Evolutionary conservation across 1,284 basidiomycete species (phyloP).

Genomic region (Rhodotorula mucilaginosa): DNA sequence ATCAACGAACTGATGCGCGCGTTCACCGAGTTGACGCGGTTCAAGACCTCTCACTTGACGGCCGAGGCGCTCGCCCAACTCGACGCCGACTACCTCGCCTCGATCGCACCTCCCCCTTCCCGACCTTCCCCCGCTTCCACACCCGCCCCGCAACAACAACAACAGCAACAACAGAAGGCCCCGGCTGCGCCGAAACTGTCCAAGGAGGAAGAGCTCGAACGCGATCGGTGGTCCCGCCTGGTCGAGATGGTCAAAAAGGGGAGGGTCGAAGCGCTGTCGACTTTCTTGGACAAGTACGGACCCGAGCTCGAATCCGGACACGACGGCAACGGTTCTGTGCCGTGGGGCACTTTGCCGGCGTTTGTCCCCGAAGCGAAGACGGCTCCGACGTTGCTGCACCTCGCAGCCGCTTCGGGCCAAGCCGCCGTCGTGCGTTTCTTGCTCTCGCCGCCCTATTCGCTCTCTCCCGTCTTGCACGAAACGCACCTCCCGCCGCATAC

Average conservation of each 20-base stretch:
- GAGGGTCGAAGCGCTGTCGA: slow-evolving; percentile 71
- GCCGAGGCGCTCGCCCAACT: slow-evolving; percentile 78
- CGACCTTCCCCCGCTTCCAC: background rate
- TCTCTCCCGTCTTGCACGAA: background rate
- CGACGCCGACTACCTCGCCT: slow-evolving; percentile 78
- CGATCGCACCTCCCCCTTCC: slow-evolving; percentile 29
- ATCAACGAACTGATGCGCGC: slow-evolving; percentile 86
- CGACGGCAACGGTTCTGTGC: slow-evolving; percentile 44
- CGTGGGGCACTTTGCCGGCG: slow-evolving; percentile 61
- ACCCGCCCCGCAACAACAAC: slow-evolving; percentile 7
- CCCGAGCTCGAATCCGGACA: slow-evolving; percentile 51
- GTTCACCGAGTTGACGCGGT: slow-evolving; percentile 78
- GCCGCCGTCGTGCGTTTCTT: slow-evolving; percentile 75
- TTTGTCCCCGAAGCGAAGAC: slow-evolving; percentile 58
- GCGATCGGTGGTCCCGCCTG: slow-evolving; percentile 74
- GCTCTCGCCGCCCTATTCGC: slow-evolving; percentile 62
- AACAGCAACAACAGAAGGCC: slow-evolving; percentile 47
- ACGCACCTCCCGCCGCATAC: slow-evolving; percentile 6
- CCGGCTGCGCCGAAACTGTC: slow-evolving; percentile 62
- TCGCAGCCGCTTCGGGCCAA: slow-evolving; percentile 71
- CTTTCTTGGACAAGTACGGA: slow-evolving; percentile 78
- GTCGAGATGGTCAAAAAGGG: slow-evolving; percentile 87
- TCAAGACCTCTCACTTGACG: slow-evolving; percentile 81
- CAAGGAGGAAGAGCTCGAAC: slow-evolving; percentile 70
- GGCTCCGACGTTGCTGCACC: slow-evolving; percentile 69